These are phyloP conservation scores for Auriscalpium orientale DNA, from an alignment of 768 basidiomycete genomes.

Conservation along the genomic window DNA sequence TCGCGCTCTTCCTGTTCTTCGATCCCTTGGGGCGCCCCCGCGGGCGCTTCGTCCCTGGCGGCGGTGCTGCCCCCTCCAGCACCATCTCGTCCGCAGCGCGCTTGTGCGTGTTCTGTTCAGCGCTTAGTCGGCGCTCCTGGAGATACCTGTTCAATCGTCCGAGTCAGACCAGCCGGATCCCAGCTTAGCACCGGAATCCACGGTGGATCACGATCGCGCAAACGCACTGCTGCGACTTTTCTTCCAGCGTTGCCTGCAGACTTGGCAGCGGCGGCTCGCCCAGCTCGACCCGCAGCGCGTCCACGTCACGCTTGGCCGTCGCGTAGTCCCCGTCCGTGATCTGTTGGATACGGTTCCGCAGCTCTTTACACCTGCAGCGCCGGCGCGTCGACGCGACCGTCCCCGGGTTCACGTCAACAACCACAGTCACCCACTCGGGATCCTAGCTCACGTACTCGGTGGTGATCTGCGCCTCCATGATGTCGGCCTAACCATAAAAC, in stretches of 20 bases:
- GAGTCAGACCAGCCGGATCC: not conserved
- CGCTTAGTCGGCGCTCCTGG: conserved; percentile 24
- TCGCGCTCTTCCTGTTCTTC: conserved; percentile 22
- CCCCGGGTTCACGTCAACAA: too few relatives aligned
- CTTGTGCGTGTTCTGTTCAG: conserved; percentile 17
- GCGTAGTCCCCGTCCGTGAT: conserved; percentile 76
- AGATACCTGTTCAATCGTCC: conserved; percentile 20
- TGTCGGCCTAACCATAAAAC: conserved; percentile 41
- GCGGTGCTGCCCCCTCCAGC: conserved; percentile 13
- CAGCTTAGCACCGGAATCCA: not conserved
- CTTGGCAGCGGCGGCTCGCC: conserved; percentile 69
- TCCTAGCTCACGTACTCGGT: conserved; percentile 46
- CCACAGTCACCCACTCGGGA: too few relatives aligned
- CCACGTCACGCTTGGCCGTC: conserved; percentile 67
- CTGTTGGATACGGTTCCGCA: conserved; percentile 55
- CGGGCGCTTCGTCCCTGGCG: conserved; percentile 23
- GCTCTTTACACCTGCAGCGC: conserved; percentile 48
- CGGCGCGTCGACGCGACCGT: conserved; percentile 4
- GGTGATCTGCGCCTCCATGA: conserved; percentile 57
- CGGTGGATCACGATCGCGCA: not conserved
- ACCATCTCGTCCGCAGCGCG: conserved; percentile 19
- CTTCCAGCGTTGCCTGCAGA: conserved; percentile 67
- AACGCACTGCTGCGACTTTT: conserved; percentile 50
- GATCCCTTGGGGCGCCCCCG: conserved; percentile 29
- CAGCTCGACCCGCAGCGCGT: conserved; percentile 65